Evolutionary conservation across 768 basidiomycete genomes (phyloP).

Genomic region (Mycena albidolilacea): DNA sequence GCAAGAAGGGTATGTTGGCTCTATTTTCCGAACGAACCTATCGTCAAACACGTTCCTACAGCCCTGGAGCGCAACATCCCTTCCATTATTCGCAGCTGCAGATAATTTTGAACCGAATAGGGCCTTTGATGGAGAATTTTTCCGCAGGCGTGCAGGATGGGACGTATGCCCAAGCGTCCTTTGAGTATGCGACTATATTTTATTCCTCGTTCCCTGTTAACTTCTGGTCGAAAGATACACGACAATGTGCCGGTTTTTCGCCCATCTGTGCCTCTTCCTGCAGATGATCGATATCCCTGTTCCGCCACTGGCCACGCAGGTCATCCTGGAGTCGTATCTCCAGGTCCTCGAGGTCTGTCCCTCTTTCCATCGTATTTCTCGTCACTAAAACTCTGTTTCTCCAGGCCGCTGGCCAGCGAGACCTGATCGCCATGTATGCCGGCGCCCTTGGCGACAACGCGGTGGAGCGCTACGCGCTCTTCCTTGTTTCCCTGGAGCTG

Average conservation of each 20-base stretch:
- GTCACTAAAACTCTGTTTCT: slow-evolving; percentile 2
- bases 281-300: slow-evolving; percentile 84
- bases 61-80: slow-evolving; percentile 76
- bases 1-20: slow-evolving; percentile 68
- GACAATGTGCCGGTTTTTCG: slow-evolving; percentile 89
- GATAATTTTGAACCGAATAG: slow-evolving; percentile 81
- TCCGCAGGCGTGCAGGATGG: slow-evolving; percentile 70
- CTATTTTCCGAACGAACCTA: neutral
- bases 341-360: slow-evolving; percentile 83
- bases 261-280: slow-evolving; percentile 92
- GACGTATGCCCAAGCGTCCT: slow-evolving; percentile 60
- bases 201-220: neutral
- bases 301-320: slow-evolving; percentile 81
- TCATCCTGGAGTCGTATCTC: slow-evolving; percentile 91
- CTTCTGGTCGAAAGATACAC: slow-evolving; percentile 66
- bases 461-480: slow-evolving; percentile 91
- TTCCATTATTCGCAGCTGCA: slow-evolving; percentile 88
- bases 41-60: slow-evolving; percentile 42
- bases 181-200: slow-evolving; percentile 64
- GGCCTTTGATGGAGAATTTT: slow-evolving; percentile 78
- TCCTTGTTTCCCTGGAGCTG: slow-evolving; percentile 85
- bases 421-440: slow-evolving; percentile 95
- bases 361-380: neutral
- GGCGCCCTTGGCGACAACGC: slow-evolving; percentile 92
- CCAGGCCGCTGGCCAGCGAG: slow-evolving; percentile 82